These are phyloP conservation scores for Trichophaea hybrida DNA, from an alignment of 2,329 filamentous ascomycete species.

Conservation along the genomic window DNA sequence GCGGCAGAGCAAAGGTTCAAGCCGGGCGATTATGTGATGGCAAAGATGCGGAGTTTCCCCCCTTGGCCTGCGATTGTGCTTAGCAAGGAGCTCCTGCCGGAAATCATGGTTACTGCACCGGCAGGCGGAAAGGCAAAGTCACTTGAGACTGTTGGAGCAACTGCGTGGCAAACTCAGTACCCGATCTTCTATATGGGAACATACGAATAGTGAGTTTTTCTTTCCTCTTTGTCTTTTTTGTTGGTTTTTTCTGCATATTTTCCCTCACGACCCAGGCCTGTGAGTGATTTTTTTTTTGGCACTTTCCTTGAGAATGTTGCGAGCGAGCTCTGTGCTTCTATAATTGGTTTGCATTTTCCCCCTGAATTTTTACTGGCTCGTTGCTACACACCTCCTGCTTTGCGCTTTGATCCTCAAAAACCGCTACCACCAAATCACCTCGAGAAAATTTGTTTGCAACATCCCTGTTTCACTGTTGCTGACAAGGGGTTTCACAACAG, in stretches of 20 bases:
- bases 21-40: slow-evolving; percentile 82
- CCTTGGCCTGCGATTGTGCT: slow-evolving; percentile 90
- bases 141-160: slow-evolving; percentile 14
- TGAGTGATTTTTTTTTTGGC: neutral
- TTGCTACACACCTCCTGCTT: neutral
- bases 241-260: neutral
- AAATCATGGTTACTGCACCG: slow-evolving; percentile 57
- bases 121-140: slow-evolving; percentile 31
- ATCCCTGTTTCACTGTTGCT: slow-evolving; percentile 8
- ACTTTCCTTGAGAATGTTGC: neutral
- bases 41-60: slow-evolving; percentile 86
- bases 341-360: neutral
- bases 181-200: slow-evolving; percentile 23
- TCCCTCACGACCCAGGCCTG: neutral
- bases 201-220: slow-evolving; percentile 21
- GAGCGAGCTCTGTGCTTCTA: neutral
- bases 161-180: slow-evolving; percentile 14
- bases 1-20: slow-evolving; percentile 44
- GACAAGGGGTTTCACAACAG: slow-evolving; percentile 36
- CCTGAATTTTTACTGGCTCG: slow-evolving; percentile 1
- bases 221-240: neutral
- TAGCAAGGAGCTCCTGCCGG: slow-evolving; percentile 85
- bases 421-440: neutral
- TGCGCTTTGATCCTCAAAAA: neutral
- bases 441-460: neutral